phyloP scores from a whole-genome alignment of 2,329 filamentous ascomycete species.

The Cercospora brassicicola region DNA sequence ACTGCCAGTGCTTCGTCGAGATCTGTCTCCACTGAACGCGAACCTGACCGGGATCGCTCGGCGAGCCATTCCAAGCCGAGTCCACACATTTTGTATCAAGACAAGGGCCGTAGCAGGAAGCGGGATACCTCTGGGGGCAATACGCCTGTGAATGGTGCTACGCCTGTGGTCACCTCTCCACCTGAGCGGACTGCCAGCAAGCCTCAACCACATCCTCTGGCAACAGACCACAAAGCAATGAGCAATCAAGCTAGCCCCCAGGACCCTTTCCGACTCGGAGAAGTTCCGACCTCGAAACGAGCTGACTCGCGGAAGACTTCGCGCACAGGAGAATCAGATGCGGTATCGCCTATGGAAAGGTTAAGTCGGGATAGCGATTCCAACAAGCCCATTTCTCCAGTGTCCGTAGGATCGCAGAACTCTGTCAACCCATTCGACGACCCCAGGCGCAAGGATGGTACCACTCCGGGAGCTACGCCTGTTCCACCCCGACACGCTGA shows the following conservation, averaged over 20 bases:
- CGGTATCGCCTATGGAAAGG: slow-evolving; percentile 41
- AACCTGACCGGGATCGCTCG: slow-evolving; percentile 31
- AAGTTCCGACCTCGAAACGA: slow-evolving; percentile 68
- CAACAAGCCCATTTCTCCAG: slow-evolving; percentile 39
- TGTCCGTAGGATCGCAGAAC: slow-evolving; percentile 41
- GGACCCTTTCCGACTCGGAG: slow-evolving; percentile 70
- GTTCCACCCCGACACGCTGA: slow-evolving; percentile 45
- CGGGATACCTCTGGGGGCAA: slow-evolving; percentile 32
- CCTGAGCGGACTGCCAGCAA: slow-evolving; percentile 24
- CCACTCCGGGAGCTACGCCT: slow-evolving; percentile 28
- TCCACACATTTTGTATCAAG: slow-evolving; percentile 90
- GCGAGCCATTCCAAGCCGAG: slow-evolving; percentile 52
- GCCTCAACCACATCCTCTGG: slow-evolving; percentile 32
- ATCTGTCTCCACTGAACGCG: slow-evolving; percentile 49
- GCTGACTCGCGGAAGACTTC: slow-evolving; percentile 48
- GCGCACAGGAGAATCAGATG: slow-evolving; percentile 46
- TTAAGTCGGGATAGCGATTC: slow-evolving; percentile 35
- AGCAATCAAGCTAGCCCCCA: slow-evolving; percentile 23
- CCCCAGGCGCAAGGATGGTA: slow-evolving; percentile 37
- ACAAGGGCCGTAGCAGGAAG: slow-evolving; percentile 67
- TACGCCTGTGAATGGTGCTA: slow-evolving; percentile 33
- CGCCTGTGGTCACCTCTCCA: slow-evolving; percentile 27
- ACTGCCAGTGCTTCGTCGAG: slow-evolving; percentile 42
- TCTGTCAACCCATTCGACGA: slow-evolving; percentile 44
- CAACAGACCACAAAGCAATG: slow-evolving; percentile 32